A percentile compares a stretch with the other conserved stretches of the same genome.
phyloP scores from a whole-genome alignment of 2,329 filamentous ascomycete genomes.

The Fusarium foetens region DNA sequence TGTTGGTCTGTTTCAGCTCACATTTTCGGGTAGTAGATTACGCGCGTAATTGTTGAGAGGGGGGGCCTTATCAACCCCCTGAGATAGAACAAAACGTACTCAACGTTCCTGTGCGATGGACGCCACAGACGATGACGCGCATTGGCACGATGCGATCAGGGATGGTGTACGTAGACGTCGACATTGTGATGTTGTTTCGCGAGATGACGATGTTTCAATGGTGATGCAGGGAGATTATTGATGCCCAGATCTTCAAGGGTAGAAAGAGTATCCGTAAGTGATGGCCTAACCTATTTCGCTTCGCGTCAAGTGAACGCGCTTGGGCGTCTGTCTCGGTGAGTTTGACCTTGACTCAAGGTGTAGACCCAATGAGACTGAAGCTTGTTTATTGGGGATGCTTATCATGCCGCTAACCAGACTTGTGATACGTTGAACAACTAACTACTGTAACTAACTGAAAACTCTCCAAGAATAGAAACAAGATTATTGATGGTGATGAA shows the following conservation, averaged over 20 bases:
- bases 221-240: slow-evolving; percentile 14
- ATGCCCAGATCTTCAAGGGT: slow-evolving; percentile 24
- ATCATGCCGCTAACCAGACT: slow-evolving; percentile 12
- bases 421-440: neutral
- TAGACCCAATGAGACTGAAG: slow-evolving; percentile 10
- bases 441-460: neutral
- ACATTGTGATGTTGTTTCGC: slow-evolving; percentile 24
- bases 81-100: slow-evolving; percentile 44
- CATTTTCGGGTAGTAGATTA: neutral
- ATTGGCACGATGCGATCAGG: slow-evolving; percentile 51
- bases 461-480: slow-evolving; percentile 20
- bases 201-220: slow-evolving; percentile 21
- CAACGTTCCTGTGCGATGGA: slow-evolving; percentile 53
- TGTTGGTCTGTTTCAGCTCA: slow-evolving; percentile 32
- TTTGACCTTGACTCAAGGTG: slow-evolving; percentile 11
- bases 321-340: slow-evolving; percentile 22
- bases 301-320: slow-evolving; percentile 8
- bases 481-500: neutral
- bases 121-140: slow-evolving; percentile 54
- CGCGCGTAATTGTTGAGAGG: neutral
- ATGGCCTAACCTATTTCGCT: slow-evolving; percentile 27
- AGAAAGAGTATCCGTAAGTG: neutral
- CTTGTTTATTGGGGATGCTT: neutral
- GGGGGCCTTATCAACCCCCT: neutral
- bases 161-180: slow-evolving; percentile 10